Base-by-base conservation (phyloP, 179 eudicot species). In the Patellifolia procumbens region DNA sequence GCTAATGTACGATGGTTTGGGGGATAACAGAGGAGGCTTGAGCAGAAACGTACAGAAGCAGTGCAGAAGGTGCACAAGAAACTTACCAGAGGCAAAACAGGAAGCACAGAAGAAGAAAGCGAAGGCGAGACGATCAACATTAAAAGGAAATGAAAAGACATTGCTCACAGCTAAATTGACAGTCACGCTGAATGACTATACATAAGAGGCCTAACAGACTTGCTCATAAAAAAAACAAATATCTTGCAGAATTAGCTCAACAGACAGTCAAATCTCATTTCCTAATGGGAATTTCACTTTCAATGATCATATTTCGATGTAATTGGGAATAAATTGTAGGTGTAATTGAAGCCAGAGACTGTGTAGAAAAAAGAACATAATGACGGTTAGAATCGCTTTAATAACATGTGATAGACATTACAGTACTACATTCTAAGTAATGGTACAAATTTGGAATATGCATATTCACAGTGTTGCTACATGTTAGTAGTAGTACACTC, bases 31-130 rank as follows among this genome's bases (percentile, higher is more conserved):
- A 84, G 74, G 78, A 72, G 69, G 64, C 39, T 84, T 67, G 80
- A 78, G 74, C 64, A 58, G 75, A 81, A 72, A 32, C 68, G 80
- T 35, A 74, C 80, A 34, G 79, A 72, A 56, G 84, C 80, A 29
- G 73, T 78, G 72, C 74, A 75, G 70, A 84, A 77, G 70, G 81
- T 82, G 73, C 82, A 84, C 58, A 66, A 73, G 76, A 84, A 76
- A 49, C 70, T 84, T 1, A 64, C n/a, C 56, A 5, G 64, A 78
- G 73, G 70, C 82, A 12, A 79, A 72, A 53, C 46, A 35, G 35
- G 84, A 76, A 32, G 80, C 84, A 7, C 79, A 82, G 73, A 71
- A 61, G 67, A 79, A 68, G 56, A 83, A 76, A 58, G 68, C 83
- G 3, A 60, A 64, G 34, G 85, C 79, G 53, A 79, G 83, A 35